These are phyloP conservation scores for Camillea tinctor DNA, from an alignment of 2,329 filamentous ascomycete genomes.

Conservation along the genomic window DNA sequence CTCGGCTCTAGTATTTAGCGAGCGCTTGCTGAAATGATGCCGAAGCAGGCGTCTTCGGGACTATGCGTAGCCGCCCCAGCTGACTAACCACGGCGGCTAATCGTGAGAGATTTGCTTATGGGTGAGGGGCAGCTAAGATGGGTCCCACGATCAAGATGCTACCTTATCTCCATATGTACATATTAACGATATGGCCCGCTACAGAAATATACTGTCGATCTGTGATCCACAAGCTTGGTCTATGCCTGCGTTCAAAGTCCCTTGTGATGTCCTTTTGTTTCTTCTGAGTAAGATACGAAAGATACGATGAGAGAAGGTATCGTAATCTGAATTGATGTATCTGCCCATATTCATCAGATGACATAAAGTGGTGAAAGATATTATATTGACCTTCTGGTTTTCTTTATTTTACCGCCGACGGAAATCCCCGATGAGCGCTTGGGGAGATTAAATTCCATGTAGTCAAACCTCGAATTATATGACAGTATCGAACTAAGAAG, in stretches of 20 bases:
- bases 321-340: background rate
- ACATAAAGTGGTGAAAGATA: background rate
- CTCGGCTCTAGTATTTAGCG: constrained; percentile 16
- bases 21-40: constrained; percentile 19
- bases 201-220: background rate
- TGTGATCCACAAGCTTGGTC: no score
- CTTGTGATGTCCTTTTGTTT: no score
- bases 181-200: background rate
- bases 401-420: background rate
- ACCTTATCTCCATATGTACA: background rate
- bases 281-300: no score
- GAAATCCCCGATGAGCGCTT: background rate
- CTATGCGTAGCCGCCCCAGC: constrained; percentile 13
- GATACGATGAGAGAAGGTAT: background rate
- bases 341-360: background rate
- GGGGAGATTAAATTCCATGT: background rate
- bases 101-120: background rate
- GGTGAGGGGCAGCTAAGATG: background rate
- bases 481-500: no score
- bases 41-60: constrained; percentile 6
- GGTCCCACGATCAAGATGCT: background rate
- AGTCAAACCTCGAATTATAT: background rate
- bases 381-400: background rate
- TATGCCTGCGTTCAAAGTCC: no score
- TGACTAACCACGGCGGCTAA: background rate